Percentiles rank a stretch among this genome's conserved stretches.
Conservation (phyloP, 257 asterid genomes). For the Ehretia macrophylla region DNA sequence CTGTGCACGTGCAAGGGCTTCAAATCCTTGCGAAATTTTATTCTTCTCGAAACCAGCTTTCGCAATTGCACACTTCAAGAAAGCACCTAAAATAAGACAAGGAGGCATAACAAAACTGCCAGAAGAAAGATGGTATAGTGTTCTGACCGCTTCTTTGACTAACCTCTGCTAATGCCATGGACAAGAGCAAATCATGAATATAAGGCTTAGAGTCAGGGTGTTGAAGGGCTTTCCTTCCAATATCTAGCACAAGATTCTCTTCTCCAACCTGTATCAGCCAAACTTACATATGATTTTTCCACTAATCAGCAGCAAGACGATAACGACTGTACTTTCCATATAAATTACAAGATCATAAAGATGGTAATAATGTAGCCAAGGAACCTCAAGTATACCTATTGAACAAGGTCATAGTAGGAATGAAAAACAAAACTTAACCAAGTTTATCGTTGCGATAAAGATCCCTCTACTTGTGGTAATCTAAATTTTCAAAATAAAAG, state of each 20-base stretch:
- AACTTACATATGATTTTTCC: slow-evolving; percentile 25
- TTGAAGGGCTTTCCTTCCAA: slow-evolving; percentile 80
- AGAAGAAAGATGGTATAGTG: slow-evolving; percentile 25
- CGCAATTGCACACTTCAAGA: slow-evolving; percentile 98
- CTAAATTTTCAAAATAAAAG: slow-evolving; percentile 6
- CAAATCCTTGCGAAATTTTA: slow-evolving; percentile 91
- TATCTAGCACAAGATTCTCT: slow-evolving; percentile 85
- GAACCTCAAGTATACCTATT: not conserved
- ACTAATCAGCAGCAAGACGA: slow-evolving; percentile 4
- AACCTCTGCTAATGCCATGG: slow-evolving; percentile 99
- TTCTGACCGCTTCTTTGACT: slow-evolving; percentile 47
- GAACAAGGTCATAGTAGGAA: not conserved
- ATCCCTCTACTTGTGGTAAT: slow-evolving; percentile 7
- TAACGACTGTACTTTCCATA: no score
- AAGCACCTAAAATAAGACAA: slow-evolving; percentile 69
- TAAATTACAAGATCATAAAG: no score
- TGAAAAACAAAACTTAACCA: not conserved
- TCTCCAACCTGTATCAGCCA: slow-evolving; percentile 75
- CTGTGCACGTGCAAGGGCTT: slow-evolving; percentile 99
- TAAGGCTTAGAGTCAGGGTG: slow-evolving; percentile 74
- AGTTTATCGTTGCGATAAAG: not conserved
- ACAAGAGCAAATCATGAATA: slow-evolving; percentile 81
- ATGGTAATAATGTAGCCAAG: no score
- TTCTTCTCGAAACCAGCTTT: slow-evolving; percentile 85
- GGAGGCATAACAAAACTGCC: slow-evolving; percentile 59